Conservation (phyloP, 2,329 filamentous ascomycete species). For the Aureobasidium sp. region DNA sequence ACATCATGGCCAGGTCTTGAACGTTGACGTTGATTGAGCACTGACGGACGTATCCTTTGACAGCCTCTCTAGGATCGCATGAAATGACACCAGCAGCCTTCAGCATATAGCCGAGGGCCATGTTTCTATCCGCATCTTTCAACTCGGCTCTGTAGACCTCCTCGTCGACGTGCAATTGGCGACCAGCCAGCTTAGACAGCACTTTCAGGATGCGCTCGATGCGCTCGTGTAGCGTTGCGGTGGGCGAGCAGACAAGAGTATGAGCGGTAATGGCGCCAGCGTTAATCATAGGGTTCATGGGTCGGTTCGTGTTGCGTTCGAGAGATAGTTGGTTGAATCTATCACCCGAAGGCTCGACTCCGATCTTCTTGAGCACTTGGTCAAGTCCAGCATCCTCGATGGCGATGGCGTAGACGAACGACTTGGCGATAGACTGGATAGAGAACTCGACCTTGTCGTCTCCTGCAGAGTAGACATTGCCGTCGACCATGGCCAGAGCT, state of each 20-base stretch:
- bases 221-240: slow-evolving; percentile 31
- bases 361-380: slow-evolving; percentile 34
- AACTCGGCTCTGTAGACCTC: slow-evolving; percentile 36
- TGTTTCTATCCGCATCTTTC: slow-evolving; percentile 26
- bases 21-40: slow-evolving; percentile 39
- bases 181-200: slow-evolving; percentile 32
- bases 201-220: slow-evolving; percentile 32
- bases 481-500: slow-evolving; percentile 36
- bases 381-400: slow-evolving; percentile 34
- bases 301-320: slow-evolving; percentile 20
- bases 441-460: slow-evolving; percentile 37
- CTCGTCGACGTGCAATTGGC: slow-evolving; percentile 33
- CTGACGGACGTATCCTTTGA: slow-evolving; percentile 36
- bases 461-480: slow-evolving; percentile 34
- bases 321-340: slow-evolving; percentile 31
- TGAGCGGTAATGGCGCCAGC: slow-evolving; percentile 23
- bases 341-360: slow-evolving; percentile 36
- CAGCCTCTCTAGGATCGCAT: slow-evolving; percentile 31
- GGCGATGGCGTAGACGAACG: slow-evolving; percentile 37
- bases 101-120: slow-evolving; percentile 34
- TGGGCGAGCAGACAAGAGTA: slow-evolving; percentile 20
- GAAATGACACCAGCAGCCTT: slow-evolving; percentile 35
- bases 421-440: slow-evolving; percentile 38
- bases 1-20: slow-evolving; percentile 36
- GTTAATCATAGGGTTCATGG: slow-evolving; percentile 24